These are phyloP conservation scores for Suillus spraguei DNA, from an alignment of 768 basidiomycete species.

Conservation along the genomic window DNA sequence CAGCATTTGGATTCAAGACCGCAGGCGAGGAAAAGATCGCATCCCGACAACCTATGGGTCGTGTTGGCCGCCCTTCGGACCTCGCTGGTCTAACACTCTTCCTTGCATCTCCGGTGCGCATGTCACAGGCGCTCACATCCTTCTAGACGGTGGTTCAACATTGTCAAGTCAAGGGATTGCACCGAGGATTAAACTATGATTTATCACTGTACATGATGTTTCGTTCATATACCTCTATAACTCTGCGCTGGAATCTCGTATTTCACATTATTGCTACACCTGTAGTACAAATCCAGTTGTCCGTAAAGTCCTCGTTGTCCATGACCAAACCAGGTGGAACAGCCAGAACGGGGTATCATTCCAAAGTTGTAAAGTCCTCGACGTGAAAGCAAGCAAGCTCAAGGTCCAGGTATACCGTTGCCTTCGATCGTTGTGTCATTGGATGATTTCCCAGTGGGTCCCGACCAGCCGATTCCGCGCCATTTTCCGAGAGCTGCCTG, in stretches of 20 bases:
- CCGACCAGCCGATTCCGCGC: constrained; percentile 14
- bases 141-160: constrained; percentile 67
- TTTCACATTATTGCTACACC: not conserved
- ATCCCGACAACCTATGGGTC: constrained; percentile 66
- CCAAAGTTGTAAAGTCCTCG: constrained; percentile 2
- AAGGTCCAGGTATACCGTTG: not conserved
- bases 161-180: constrained; percentile 25
- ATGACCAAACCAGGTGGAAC: not conserved
- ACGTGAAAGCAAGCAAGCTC: not conserved
- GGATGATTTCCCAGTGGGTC: not conserved
- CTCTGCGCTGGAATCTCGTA: not conserved
- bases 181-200: constrained; percentile 29
- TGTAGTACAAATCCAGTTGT: constrained; percentile 1
- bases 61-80: constrained; percentile 64
- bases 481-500: constrained; percentile 46
- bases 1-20: constrained; percentile 64
- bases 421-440: not conserved
- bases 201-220: no score
- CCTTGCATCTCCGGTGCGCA: constrained; percentile 70
- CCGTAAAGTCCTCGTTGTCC: not conserved
- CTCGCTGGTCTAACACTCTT: constrained; percentile 73
- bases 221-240: no score
- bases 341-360: constrained; percentile 1
- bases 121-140: constrained; percentile 71
- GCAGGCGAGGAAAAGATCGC: constrained; percentile 55